Evolutionary conservation across 2,329 filamentous ascomycete genomes (phyloP).

Genomic region (Xylariaceae sp.): DNA sequence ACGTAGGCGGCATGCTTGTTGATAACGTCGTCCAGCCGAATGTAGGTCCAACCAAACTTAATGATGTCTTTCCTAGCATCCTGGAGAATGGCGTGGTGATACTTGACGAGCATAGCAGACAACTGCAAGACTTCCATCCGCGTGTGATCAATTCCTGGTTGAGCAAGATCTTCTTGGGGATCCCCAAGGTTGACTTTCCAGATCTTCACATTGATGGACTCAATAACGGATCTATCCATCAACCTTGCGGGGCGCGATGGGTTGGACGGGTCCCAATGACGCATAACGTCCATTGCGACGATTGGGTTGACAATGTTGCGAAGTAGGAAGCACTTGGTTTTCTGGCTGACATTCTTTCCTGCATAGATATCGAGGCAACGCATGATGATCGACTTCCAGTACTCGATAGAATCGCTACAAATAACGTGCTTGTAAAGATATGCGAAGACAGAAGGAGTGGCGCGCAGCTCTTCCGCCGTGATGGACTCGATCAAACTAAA

Average conservation of each 20-base stretch:
- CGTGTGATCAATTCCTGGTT: constrained; percentile 88
- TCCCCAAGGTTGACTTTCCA: constrained; percentile 88
- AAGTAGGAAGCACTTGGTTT: constrained; percentile 87
- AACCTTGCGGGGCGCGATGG: constrained; percentile 59
- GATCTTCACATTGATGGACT: constrained; percentile 84
- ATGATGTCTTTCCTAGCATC: constrained; percentile 97
- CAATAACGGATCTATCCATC: constrained; percentile 81
- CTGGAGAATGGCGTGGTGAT: constrained; percentile 80
- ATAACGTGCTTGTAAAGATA: constrained; percentile 87
- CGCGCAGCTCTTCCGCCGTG: constrained; percentile 75
- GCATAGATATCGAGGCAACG: constrained; percentile 86
- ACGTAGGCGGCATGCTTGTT: constrained; percentile 99
- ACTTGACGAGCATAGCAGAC: constrained; percentile 91
- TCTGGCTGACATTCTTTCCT: constrained; percentile 71
- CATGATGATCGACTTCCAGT: constrained; percentile 75
- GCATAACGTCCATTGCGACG: constrained; percentile 91
- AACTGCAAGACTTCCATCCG: constrained; percentile 94
- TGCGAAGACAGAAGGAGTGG: constrained; percentile 66
- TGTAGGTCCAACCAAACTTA: constrained; percentile 98
- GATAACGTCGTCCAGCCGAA: constrained; percentile 95
- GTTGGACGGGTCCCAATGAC: constrained; percentile 62
- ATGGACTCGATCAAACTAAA: constrained; percentile 80
- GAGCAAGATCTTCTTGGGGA: constrained; percentile 73
- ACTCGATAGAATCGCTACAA: constrained; percentile 75
- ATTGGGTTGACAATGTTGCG: constrained; percentile 94